Conservation (phyloP, 805 yeast genomes). For the Osmozyma mogii region DNA sequence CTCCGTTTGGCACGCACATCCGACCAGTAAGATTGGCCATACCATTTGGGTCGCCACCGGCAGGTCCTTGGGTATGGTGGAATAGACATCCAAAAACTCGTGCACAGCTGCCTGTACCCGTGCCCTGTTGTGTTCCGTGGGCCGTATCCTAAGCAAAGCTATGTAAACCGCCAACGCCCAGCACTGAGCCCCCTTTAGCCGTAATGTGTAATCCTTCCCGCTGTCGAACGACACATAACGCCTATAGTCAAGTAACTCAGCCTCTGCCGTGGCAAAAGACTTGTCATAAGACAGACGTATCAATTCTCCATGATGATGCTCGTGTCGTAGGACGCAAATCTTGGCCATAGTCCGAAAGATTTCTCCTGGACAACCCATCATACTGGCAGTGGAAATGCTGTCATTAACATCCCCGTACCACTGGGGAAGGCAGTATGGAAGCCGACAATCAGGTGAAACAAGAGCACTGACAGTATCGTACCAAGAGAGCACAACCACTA, state of each 20-base stretch:
- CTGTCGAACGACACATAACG: conserved; percentile 31
- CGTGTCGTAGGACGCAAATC: conserved; percentile 33
- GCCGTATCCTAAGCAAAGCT: conserved; percentile 19
- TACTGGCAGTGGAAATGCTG: conserved; percentile 39
- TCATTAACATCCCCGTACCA: conserved; percentile 45
- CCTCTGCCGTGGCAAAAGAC: no score
- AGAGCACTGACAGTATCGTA: conserved; percentile 51
- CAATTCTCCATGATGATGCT: conserved; percentile 9
- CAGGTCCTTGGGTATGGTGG: conserved; percentile 35
- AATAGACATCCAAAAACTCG: conserved; percentile 44
- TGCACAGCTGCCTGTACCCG: conserved; percentile 22
- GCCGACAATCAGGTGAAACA: conserved; percentile 48
- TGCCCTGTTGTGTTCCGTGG: conserved; percentile 15
- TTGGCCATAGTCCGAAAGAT: conserved; percentile 40
- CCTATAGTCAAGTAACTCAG: conserved; percentile 34
- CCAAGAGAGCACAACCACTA: conserved; percentile 49
- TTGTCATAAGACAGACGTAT: no score
- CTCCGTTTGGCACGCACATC: conserved; percentile 32
- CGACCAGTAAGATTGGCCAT: conserved; percentile 51
- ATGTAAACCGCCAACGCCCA: conserved; percentile 40
- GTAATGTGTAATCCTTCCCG: conserved; percentile 25
- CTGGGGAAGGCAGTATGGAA: conserved; percentile 44
- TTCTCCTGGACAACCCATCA: conserved; percentile 59
- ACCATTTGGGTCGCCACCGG: conserved; percentile 55
- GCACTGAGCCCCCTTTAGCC: conserved; percentile 48